Evolutionary conservation across 2,329 filamentous ascomycete species (phyloP).

Genomic region (Phaeomoniella chlamydospora): DNA sequence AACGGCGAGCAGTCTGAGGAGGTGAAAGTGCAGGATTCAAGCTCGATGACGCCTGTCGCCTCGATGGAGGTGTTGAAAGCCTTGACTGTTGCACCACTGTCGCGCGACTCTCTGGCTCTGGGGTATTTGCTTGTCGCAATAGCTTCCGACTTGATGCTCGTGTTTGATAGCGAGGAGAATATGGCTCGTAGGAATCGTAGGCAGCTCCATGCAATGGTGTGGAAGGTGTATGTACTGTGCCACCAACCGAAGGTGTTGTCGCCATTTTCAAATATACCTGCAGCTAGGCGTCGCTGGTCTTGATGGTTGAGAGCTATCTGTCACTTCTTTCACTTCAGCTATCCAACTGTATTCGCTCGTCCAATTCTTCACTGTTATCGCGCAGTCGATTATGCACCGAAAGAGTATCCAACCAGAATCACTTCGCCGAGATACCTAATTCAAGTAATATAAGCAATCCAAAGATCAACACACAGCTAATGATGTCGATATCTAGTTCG

Average conservation of each 20-base stretch:
- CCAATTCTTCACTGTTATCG: too few relatives aligned
- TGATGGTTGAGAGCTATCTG: too few relatives aligned
- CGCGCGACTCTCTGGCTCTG: conserved; percentile 2
- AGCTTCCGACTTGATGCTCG: conserved; percentile 21
- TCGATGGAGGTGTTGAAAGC: conserved; percentile 1
- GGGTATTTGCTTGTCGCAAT: conserved; percentile 5
- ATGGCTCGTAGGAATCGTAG: conserved; percentile 25
- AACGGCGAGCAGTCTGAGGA: conserved; percentile 8
- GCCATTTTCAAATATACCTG: conserved; percentile 21
- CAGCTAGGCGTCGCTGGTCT: too few relatives aligned
- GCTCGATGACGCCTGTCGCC: not conserved
- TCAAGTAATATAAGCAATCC: too few relatives aligned
- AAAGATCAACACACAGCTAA: too few relatives aligned
- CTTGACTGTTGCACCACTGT: not conserved
- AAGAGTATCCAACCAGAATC: too few relatives aligned
- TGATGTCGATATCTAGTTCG: too few relatives aligned
- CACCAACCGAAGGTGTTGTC: conserved; percentile 28
- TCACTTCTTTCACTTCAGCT: too few relatives aligned
- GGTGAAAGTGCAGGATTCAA: not conserved
- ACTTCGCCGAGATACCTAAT: too few relatives aligned
- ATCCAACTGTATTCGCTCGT: too few relatives aligned
- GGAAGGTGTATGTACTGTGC: conserved; percentile 22
- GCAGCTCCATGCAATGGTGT: conserved; percentile 30
- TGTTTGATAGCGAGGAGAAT: conserved; percentile 23
- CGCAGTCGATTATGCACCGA: too few relatives aligned